These are phyloP conservation scores for Prunus yedoensis DNA, from an alignment of 331 rosid genomes.

Conservation along the genomic window DNA sequence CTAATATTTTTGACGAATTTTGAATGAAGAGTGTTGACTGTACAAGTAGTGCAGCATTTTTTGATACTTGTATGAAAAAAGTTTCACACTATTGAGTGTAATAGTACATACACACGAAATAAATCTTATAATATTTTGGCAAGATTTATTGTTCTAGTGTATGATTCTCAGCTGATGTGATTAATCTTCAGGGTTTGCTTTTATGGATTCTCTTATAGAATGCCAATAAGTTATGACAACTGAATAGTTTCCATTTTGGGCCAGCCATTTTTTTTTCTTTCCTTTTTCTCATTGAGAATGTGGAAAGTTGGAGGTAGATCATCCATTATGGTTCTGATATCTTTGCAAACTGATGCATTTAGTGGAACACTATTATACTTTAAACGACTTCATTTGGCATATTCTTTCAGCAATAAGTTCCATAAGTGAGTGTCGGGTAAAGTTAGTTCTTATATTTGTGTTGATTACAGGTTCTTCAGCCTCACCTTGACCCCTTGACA, in stretches of 20 bases:
- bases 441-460: constrained; percentile 13
- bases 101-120: too few relatives aligned
- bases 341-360: not conserved
- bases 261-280: not conserved
- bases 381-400: not conserved
- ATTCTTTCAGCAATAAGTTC: not conserved
- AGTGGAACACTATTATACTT: too few relatives aligned
- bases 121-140: too few relatives aligned
- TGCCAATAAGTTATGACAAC: not conserved
- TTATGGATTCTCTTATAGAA: not conserved
- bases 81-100: too few relatives aligned
- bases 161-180: not conserved
- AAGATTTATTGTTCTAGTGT: not conserved
- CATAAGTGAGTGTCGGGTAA: not conserved
- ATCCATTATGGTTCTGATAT: not conserved
- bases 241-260: not conserved
- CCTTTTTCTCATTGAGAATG: not conserved
- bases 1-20: not conserved
- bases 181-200: not conserved
- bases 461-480: constrained; percentile 65
- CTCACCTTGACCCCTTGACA: constrained; percentile 61
- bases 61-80: too few relatives aligned
- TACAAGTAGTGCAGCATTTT: too few relatives aligned
- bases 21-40: not conserved
- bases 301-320: not conserved